Conservation (phyloP, 2,329 filamentous ascomycete species). For the Colletotrichum limetticola region DNA sequence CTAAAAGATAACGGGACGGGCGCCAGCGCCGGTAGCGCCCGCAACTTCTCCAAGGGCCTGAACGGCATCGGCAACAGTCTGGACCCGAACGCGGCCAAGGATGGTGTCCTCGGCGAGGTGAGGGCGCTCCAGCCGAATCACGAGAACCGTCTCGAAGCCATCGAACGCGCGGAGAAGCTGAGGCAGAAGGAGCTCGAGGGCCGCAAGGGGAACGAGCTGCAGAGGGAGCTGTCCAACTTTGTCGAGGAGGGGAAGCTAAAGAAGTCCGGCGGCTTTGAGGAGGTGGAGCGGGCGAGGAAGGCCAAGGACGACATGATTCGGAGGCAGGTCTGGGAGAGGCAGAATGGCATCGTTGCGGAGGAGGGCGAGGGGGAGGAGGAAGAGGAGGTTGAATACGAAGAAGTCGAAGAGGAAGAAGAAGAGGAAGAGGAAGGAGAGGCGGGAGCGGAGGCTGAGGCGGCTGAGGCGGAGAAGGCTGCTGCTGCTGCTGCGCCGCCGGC, state of each 20-base stretch:
- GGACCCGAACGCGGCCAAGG: constrained; percentile 87
- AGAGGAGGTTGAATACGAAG: constrained; percentile 37
- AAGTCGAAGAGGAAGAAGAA: constrained; percentile 30
- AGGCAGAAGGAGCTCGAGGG: constrained; percentile 88
- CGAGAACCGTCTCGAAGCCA: constrained; percentile 91
- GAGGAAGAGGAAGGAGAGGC: constrained; percentile 4
- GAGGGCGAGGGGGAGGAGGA: constrained; percentile 42
- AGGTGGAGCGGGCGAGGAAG: constrained; percentile 86
- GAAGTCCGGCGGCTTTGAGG: constrained; percentile 95
- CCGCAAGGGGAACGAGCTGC: constrained; percentile 79
- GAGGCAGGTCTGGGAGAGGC: constrained; percentile 79
- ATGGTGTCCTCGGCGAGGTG: constrained; percentile 91
- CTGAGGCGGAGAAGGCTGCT: constrained; percentile 19
- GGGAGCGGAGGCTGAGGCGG: background rate
- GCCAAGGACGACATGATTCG: constrained; percentile 88
- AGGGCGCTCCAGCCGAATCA: constrained; percentile 94
- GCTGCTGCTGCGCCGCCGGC: constrained; percentile 11
- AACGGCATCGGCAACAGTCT: constrained; percentile 62
- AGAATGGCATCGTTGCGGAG: constrained; percentile 65
- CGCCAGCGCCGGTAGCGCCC: constrained; percentile 60
- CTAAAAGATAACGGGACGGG: constrained; percentile 77
- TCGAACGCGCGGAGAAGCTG: constrained; percentile 94
- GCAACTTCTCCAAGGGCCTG: constrained; percentile 64
- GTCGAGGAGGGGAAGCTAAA: constrained; percentile 92
- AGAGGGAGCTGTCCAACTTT: constrained; percentile 85